Base-by-base conservation (phyloP, 2,329 filamentous ascomycete genomes). In the Phialophora verrucosa region DNA sequence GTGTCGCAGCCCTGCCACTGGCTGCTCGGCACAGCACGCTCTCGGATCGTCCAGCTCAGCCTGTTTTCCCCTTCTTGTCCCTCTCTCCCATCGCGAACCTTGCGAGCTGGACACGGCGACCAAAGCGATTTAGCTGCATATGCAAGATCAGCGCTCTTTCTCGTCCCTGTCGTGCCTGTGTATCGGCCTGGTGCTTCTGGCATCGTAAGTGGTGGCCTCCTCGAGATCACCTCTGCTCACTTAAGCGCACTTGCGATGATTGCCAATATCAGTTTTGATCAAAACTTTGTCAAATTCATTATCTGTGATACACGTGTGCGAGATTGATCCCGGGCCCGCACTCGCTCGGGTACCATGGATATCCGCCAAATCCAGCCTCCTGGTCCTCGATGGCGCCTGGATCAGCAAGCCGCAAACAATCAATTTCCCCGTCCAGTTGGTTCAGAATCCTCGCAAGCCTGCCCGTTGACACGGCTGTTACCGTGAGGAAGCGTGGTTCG, bases 81-180 rank as follows among this genome's bases (percentile, higher is more conserved):
- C 27, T 32, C 35, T 25, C 32, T n/a, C 50, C 51, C 35, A n/a
- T 38, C 29, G 38, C 51, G 31, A 51, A 50, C 62, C 50, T 27
- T 63, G 38, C 55, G 55, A 59, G 42, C 51, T 67, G 56, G 54
- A 58, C 11, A 59, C 23, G 54, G 50, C n/a, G 32, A 65, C 55
- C 38, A n/a, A 31, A 38, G 58, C 23, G 59, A 61, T 23, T 61
- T 70, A 66, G 67, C 64, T 69, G 67, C 69, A 69, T 67, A 71
- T 71, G 69, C 67, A 71, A 66, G 66, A 68, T 67, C 68, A 65
- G 56, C 59, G 49, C 20, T 29, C 29, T 29, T 10, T 29, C n/a
- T 60, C 59, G 23, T 56, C 51, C 20, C 47, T 38, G 47, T 23
- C 32, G 50, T 56, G 42, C 51, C 31, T 32, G 17, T 50, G 35